Base-by-base conservation (phyloP, 164 flowering plant genomes). In the Akebia trifoliata region DNA sequence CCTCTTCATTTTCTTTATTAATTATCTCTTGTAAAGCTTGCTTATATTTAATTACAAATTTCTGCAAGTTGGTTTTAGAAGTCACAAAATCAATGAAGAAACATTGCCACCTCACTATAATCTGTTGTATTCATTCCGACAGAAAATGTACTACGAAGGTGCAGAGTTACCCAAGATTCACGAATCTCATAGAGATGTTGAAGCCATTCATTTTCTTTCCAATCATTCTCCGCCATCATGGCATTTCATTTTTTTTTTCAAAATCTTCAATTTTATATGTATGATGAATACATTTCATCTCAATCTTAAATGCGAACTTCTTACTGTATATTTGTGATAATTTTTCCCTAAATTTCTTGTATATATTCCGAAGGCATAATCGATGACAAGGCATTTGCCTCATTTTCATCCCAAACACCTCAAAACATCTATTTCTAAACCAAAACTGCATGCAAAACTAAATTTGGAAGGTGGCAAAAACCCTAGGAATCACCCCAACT, bases 21-120 rank as follows among this genome's bases (percentile, higher is more conserved):
- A 1, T 1, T 21, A 32, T 20, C 1, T 1, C 22, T 8, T 36
- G 31, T 20, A 54, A 37, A 18, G 57, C 57, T 24, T 31, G 44
- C 10, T 54, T 31, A 14, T 54, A 54, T 45, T 25, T 54, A 8
- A 36, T 6, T 6, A 54, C 26, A 34, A 54, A 54, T 8, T 54
- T 45, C 14, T 8, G 25, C 37, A 54, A 21, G 10, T 35, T 34
- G 15, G 44, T 35, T 11, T 6, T 54, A 10, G 44, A 25, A 17
- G 11, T 12, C 8, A 54, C 20, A 22, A 54, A 21, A 11, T 2
- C 31, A 2, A 22, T 4, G 20, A 54, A 54, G 14, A 52, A 26
- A 1, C 32, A 2, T 48, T 8, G 28, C 32, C 4, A 31, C 32
- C 25, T 48, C 51, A 48, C 51, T 48, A 11, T 18, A 18, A 22